These are phyloP conservation scores for Fusarium oligoseptatum DNA, from an alignment of 2,329 filamentous ascomycete species.

Conservation along the genomic window DNA sequence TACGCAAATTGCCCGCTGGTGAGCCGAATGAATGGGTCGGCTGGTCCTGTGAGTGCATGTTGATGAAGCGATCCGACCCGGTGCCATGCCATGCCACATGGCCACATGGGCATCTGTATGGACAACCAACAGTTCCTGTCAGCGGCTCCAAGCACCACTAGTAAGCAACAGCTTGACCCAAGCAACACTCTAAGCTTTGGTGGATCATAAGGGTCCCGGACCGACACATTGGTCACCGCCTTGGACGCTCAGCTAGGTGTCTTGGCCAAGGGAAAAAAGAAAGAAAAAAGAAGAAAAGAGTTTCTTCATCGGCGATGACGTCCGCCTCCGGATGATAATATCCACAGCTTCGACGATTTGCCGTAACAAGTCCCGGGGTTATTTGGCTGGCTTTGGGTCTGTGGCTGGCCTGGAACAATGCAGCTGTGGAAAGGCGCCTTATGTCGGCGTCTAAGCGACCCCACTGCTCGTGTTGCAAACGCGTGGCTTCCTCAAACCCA, in stretches of 20 bases:
- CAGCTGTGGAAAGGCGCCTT: neutral
- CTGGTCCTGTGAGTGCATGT: constrained; percentile 17
- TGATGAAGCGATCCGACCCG: constrained; percentile 26
- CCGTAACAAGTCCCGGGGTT: constrained; percentile 19
- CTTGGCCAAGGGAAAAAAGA: neutral
- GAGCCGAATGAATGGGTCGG: constrained; percentile 19
- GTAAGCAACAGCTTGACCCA: constrained; percentile 23
- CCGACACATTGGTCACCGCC: constrained; percentile 10
- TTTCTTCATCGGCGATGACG: constrained; percentile 1
- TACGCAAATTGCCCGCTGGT: neutral
- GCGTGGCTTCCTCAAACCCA: constrained; percentile 46
- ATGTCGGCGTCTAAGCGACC: constrained; percentile 26
- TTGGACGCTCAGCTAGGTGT: constrained; percentile 6
- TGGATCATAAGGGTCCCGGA: constrained; percentile 24
- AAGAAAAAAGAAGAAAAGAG: neutral
- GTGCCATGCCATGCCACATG: constrained; percentile 42
- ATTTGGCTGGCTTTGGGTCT: constrained; percentile 9
- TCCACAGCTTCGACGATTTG: constrained; percentile 25
- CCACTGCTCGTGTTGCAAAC: constrained; percentile 43
- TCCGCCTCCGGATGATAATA: neutral
- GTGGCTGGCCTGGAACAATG: constrained; percentile 34
- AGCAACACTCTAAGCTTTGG: constrained; percentile 20
- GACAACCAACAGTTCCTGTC: constrained; percentile 11
- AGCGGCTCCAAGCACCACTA: neutral
- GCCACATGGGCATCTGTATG: constrained; percentile 21